Evolutionary conservation across 441 rosid species (phyloP), one percentile per base, ranked within the genome.

Genomic region (Viola pubescens): DNA sequence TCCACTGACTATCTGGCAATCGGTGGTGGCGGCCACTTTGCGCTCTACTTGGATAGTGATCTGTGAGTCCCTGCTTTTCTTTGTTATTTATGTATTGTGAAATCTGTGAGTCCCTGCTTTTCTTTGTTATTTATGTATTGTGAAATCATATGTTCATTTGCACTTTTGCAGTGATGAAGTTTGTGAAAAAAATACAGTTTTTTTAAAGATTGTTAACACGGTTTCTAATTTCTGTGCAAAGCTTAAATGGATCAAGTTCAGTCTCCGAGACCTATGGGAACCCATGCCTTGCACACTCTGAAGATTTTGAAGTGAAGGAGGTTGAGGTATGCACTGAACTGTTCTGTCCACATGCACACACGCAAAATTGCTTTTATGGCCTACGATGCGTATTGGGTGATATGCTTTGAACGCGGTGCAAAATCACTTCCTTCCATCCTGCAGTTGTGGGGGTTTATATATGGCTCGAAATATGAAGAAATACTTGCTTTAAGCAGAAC

Each of bases 1-100:
- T 79, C 88, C 7, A 71, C 82, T 3, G 95, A 88, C 48, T 86
- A 59, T 74, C 73, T 89, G 56, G 98, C 98, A 43, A 70, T 94
- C 37, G 98, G 97, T 9, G 97, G 98, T 41, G 98, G 98, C 57
- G 85, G 97, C 57, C 91, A 82, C 57, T 94, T 94, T 71, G 98
- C 96, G 37, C 81, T 89, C 52, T 94, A 92, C 76, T 75, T 94
- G 61, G 97, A 94, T 59, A 75, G 77, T 68, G 98, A 89, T 57
- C 83, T 94, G 97, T 89, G 75, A 81, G 70, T 11, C 54, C 64
- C 44, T 12, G 8, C 41, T 47, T 34, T 14, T 14, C 48, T n/a
- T 26, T 45, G 7, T 65, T 26, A 9, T 50, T 26, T n/a, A 26
- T 26, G n/a, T 37, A 52, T 45, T 38, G 9, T 48, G 9, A 7